Evolutionary conservation across 139 green algal species (phyloP).

Genomic region (Nannochloris sp.): DNA sequence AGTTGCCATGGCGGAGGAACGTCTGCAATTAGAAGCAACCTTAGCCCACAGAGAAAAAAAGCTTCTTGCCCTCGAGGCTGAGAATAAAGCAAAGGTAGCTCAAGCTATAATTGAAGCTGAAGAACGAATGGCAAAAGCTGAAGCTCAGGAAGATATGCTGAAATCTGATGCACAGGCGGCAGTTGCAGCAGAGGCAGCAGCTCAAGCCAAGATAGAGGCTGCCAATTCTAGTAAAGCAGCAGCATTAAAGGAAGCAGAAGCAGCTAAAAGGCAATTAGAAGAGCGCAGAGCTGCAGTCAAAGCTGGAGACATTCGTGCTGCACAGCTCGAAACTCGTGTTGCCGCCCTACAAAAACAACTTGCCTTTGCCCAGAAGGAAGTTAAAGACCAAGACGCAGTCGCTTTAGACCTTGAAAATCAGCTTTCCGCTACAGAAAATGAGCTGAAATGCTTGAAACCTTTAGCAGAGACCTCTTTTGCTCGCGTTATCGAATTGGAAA

Average conservation of each 20-base stretch:
- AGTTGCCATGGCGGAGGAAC: not conserved
- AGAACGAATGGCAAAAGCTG: not conserved
- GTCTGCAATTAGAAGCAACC: not conserved
- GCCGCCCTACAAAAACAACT: not conserved
- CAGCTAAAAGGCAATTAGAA: not conserved
- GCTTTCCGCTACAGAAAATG: conserved; percentile 13
- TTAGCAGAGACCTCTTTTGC: not conserved
- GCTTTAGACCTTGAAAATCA: conserved; percentile 19
- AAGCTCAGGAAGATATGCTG: not conserved
- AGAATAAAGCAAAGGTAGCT: not conserved
- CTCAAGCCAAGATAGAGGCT: not conserved
- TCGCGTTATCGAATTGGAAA: not conserved
- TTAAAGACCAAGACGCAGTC: not conserved
- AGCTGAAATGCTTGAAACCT: not conserved
- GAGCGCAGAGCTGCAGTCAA: conserved; percentile 7
- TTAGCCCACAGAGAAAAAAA: not conserved
- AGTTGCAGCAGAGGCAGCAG: not conserved
- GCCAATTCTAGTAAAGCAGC: not conserved
- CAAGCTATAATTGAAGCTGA: not conserved
- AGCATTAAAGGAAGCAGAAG: not conserved
- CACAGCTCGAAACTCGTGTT: not conserved
- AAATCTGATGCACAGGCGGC: not conserved
- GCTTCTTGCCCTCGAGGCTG: not conserved
- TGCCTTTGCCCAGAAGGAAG: not conserved
- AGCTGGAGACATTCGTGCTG: not conserved